A percentile compares a stretch with the other conserved stretches of the same genome.
Conservation (phyloP, 202 grass and related monocot genomes). For the Elaeis oleifera region DNA sequence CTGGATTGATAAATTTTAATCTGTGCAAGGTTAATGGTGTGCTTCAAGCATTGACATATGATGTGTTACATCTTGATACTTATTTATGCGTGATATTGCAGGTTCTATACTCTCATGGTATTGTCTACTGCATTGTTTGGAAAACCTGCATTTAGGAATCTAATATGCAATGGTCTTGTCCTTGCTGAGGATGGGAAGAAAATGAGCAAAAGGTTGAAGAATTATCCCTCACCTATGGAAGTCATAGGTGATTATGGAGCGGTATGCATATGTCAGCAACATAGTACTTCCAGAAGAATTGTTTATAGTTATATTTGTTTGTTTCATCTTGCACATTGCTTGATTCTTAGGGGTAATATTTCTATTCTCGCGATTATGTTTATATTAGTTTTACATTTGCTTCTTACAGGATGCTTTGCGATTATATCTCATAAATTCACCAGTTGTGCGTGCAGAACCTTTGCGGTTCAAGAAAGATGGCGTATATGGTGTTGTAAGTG, state of each 20-base stretch:
- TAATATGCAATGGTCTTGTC: conserved; percentile 97
- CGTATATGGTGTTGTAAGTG: conserved; percentile 91
- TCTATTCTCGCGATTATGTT: conserved; percentile 10
- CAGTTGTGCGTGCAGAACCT: conserved; percentile 90
- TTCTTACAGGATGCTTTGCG: conserved; percentile 79
- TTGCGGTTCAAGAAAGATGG: conserved; percentile 84
- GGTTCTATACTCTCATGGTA: conserved; percentile 99
- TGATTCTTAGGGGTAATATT: background rate
- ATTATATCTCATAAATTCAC: conserved; percentile 95
- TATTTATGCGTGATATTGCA: conserved; percentile 27
- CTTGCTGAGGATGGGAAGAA: conserved; percentile 99
- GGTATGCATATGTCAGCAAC: conserved; percentile 32
- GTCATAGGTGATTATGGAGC: conserved; percentile 87
- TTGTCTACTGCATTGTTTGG: conserved; percentile 93
- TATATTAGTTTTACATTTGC: conserved; percentile 23
- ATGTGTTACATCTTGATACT: no score
- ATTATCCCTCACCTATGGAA: conserved; percentile 73
- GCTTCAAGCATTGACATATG: no score
- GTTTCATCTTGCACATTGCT: conserved; percentile 5
- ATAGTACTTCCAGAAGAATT: background rate
- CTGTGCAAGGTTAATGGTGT: no score
- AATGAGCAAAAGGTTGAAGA: conserved; percentile 99
- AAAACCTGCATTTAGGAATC: conserved; percentile 98
- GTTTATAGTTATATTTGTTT: conserved; percentile 7
- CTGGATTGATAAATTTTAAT: no score